Percentiles rank a stretch among this genome's conserved stretches.
Conservation (phyloP, 176 grass and related monocot genomes). For the Carex myosuroides region DNA sequence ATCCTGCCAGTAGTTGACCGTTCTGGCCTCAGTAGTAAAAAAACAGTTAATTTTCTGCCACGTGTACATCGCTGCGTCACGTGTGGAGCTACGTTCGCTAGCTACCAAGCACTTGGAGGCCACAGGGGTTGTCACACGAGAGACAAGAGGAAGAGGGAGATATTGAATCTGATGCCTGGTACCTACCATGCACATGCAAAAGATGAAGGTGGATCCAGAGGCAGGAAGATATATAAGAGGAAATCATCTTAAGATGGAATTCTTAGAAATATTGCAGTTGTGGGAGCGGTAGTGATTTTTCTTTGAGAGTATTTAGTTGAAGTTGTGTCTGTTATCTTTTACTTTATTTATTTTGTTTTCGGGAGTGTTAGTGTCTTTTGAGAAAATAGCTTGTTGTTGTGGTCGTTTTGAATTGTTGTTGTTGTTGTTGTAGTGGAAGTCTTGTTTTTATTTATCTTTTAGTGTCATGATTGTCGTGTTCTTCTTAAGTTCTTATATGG, state of each 20-base stretch:
- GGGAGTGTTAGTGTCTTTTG: background rate
- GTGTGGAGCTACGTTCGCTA: background rate
- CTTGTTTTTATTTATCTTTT: background rate
- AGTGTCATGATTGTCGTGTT: background rate
- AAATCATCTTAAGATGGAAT: background rate
- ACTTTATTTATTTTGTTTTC: background rate
- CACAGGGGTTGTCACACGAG: background rate
- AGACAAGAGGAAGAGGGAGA: background rate
- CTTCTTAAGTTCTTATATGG: background rate
- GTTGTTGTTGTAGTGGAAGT: background rate
- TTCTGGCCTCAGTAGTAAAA: background rate
- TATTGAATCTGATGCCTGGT: background rate
- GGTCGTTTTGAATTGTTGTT: background rate
- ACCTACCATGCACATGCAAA: background rate
- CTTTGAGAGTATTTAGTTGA: background rate
- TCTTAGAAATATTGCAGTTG: background rate
- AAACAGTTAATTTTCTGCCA: background rate
- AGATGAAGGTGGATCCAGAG: background rate
- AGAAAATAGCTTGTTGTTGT: background rate
- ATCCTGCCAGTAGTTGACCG: no score
- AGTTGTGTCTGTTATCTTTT: background rate
- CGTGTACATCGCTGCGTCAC: background rate
- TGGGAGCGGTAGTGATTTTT: background rate
- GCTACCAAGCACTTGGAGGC: background rate
- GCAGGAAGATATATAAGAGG: background rate